Evolutionary conservation across 2,329 filamentous ascomycete genomes (phyloP), one percentile per base, ranked within the genome.

Genomic region (Berkeleyomyces basicola): DNA sequence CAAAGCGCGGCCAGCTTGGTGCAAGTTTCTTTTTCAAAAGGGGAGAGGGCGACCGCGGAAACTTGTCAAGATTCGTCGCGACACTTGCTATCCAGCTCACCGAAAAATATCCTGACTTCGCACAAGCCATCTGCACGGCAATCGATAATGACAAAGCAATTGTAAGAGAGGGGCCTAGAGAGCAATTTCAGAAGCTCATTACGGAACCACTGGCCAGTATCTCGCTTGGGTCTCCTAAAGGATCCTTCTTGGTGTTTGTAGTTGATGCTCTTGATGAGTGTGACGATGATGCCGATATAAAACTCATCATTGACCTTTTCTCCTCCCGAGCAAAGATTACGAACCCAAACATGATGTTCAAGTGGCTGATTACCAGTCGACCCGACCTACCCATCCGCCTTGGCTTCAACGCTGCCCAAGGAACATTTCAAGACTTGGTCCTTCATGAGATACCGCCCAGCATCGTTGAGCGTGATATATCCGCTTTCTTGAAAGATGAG

Each of bases 11-110:
- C 31, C 33, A 40, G 1, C 69, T 75, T 49, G 70, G 68, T 16
- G 72, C 71, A 2, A 74, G 71, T 63, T 78, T 78, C 66, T 77
- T 77, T 68, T 79, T 78, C 67, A 76, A 75, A 60, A 72, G 69
- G 64, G 74, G 72, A 0, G 74, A 75, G 58, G 68, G 66, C 2
- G 73, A 77, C 65, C 70, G 73, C 36, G 70, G 72, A 1, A 70
- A 69, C 51, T 69, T 71, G 1, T 66, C 66, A 3, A 70, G 68
- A 58, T 69, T 79, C 44, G 71, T 79, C 14, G 68, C 74, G 0
- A 78, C 75, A 0, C 67, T 79, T 40, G 71, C 72, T 4, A 62
- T 63, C 7, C 69, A 76, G 46, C 66, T 78, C 2, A 66, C 68
- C 0, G 43, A 31, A 0, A 53, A 36, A 1, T 33, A 53, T 11